These are phyloP conservation scores for Phytophthora fragariae DNA, from an alignment of 352 stramenopile species.

Conservation along the genomic window DNA sequence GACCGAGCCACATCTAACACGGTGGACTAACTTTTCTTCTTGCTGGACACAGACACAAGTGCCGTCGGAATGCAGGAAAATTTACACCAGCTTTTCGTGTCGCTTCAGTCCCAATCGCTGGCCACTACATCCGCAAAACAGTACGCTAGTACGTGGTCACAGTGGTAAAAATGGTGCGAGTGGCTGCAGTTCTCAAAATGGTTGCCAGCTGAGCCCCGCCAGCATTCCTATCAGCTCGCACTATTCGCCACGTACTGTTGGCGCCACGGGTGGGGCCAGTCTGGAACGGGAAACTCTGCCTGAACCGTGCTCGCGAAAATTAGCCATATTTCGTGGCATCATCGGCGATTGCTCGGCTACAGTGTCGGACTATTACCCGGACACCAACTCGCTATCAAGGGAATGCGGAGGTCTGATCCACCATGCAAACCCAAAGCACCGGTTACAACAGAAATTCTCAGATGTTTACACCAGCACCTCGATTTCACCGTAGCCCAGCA, in stretches of 20 bases:
- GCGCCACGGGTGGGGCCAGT: too few species aligned
- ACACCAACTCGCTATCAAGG: neutral
- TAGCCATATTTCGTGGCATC: neutral
- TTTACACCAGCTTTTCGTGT: conserved; percentile 27
- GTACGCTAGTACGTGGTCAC: conserved; percentile 14
- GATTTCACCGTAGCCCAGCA: conserved; percentile 2
- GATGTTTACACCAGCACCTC: neutral
- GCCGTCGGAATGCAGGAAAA: conserved; percentile 11
- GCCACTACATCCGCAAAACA: conserved; percentile 9
- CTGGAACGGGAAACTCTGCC: too few species aligned
- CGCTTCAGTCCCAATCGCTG: conserved; percentile 29
- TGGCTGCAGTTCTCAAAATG: too few species aligned
- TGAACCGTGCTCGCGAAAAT: too few species aligned
- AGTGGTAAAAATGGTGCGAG: too few species aligned
- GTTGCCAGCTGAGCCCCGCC: too few species aligned
- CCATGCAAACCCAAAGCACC: neutral
- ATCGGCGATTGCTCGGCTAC: neutral
- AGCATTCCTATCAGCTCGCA: conserved; percentile 10
- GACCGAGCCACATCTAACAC: neutral
- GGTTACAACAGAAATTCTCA: neutral
- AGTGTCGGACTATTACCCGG: neutral
- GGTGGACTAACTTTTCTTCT: conserved; percentile 27
- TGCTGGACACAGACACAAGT: conserved; percentile 15
- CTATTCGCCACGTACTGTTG: too few species aligned
- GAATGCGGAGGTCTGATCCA: neutral